phyloP scores from a whole-genome alignment of 129 eudicot species.

The Chrysanthemum seticuspe region DNA sequence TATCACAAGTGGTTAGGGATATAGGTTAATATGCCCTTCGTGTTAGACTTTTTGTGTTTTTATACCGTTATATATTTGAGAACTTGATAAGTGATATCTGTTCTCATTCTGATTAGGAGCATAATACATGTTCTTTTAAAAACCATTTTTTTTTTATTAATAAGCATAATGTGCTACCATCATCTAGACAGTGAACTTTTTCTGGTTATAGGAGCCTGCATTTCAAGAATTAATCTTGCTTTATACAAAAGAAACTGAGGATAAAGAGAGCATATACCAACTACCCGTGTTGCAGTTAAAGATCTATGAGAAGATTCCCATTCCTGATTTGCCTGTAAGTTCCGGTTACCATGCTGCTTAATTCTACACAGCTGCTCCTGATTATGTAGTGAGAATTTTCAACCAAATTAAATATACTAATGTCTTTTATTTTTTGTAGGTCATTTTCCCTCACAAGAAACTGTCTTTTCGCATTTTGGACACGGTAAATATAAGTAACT shows the following conservation, averaged over 20 bases:
- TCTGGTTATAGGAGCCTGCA: constrained; percentile 78
- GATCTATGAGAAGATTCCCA: constrained; percentile 89
- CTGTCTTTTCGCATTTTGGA: constrained; percentile 96
- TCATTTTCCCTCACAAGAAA: constrained; percentile 96
- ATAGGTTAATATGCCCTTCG: background rate
- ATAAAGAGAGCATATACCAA: constrained; percentile 34
- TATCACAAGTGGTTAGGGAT: background rate
- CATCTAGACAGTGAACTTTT: constrained; percentile 22
- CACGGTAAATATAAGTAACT: constrained; percentile 58
- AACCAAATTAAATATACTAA: constrained; percentile 1
- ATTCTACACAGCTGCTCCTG: background rate
- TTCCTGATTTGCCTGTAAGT: constrained; percentile 87
- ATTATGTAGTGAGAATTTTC: background rate
- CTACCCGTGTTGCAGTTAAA: constrained; percentile 74
- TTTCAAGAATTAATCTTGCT: constrained; percentile 85
- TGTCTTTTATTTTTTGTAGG: constrained; percentile 46
- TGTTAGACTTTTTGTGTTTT: background rate
- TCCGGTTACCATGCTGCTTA: constrained; percentile 22
- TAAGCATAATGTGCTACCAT: constrained; percentile 11
- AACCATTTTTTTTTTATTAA: background rate
- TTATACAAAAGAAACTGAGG: constrained; percentile 62
- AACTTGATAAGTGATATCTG: background rate
- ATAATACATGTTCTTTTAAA: background rate
- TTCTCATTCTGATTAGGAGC: background rate
- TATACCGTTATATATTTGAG: background rate